These are phyloP conservation scores for Rhizophagus clarus DNA, from an alignment of 192 early-diverging fungal species.

Conservation along the genomic window DNA sequence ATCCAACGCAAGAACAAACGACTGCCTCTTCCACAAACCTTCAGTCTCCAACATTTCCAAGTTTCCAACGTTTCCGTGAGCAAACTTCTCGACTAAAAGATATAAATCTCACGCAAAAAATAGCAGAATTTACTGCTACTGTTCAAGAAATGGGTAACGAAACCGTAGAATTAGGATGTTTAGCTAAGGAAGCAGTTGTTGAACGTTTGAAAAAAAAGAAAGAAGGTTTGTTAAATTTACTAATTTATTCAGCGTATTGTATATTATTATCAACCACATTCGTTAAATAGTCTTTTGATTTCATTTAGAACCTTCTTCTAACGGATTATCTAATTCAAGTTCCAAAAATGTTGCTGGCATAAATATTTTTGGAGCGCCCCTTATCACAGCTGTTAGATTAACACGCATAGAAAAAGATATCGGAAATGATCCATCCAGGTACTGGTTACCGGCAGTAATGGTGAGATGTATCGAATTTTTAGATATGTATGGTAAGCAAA, in stretches of 20 bases:
- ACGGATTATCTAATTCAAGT: not conserved
- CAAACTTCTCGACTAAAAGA: constrained; percentile 22
- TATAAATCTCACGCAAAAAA: constrained; percentile 4
- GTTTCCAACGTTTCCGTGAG: not conserved
- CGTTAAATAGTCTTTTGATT: not conserved
- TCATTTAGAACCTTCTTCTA: constrained; percentile 11
- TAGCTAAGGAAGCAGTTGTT: constrained; percentile 25
- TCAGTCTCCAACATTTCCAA: constrained; percentile 10
- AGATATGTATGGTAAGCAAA: constrained; percentile 19
- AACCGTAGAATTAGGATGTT: constrained; percentile 10
- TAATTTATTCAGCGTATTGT: too few relatives aligned
- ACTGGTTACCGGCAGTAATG: constrained; percentile 24
- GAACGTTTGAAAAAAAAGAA: constrained; percentile 28
- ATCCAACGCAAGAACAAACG: not conserved
- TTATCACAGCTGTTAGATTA: constrained; percentile 4
- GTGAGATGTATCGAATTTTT: constrained; percentile 30
- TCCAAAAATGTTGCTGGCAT: not conserved
- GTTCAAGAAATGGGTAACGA: constrained; percentile 7
- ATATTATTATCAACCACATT: not conserved
- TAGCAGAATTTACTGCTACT: not conserved
- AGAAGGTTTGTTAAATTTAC: not conserved
- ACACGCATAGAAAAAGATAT: constrained; percentile 31
- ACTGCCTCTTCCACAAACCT: not conserved
- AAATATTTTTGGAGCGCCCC: constrained; percentile 17
- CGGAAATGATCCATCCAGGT: constrained; percentile 22